Conservation (phyloP, 495 filamentous ascomycete genomes). For the Chaetomidium leptoderma region DNA sequence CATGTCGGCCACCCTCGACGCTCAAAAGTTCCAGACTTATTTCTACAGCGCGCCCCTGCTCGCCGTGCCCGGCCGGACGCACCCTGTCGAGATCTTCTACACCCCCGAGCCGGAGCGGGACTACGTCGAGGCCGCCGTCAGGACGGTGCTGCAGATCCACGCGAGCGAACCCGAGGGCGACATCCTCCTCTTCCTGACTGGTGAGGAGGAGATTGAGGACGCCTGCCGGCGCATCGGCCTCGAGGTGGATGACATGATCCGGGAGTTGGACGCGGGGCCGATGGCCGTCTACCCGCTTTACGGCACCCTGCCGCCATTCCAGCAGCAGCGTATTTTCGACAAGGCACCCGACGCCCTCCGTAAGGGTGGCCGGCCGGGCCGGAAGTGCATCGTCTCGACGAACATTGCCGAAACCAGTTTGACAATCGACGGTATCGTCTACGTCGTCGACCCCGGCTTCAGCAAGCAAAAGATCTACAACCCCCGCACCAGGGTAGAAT, state of each 20-base stretch:
- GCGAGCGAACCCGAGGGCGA: constrained; percentile 89
- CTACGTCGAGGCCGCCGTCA: constrained; percentile 90
- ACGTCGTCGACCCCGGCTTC: constrained; percentile 97
- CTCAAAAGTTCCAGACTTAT: constrained; percentile 97
- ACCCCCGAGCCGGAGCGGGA: constrained; percentile 94
- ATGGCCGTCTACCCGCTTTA: constrained; percentile 91
- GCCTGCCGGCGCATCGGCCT: constrained; percentile 84
- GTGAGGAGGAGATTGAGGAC: constrained; percentile 99
- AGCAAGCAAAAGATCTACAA: constrained; percentile 99
- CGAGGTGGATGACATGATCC: constrained; percentile 84
- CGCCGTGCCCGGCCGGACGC: constrained; percentile 90
- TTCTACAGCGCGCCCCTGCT: constrained; percentile 92
- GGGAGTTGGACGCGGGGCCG: constrained; percentile 86
- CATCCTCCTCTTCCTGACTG: constrained; percentile 92
- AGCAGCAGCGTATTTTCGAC: constrained; percentile 95
- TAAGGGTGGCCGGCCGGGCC: constrained; percentile 75
- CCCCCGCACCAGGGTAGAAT: constrained; percentile 92
- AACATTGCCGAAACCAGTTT: constrained; percentile 98
- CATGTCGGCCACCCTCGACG: constrained; percentile 97
- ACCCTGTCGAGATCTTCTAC: constrained; percentile 98
- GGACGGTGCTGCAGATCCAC: constrained; percentile 95
- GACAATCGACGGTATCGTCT: constrained; percentile 98
- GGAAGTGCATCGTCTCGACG: constrained; percentile 94
- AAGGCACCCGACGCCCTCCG: constrained; percentile 68
- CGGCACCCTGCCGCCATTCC: constrained; percentile 81